Conservation (phyloP, 2,329 filamentous ascomycete species). For the Blastomyces silverae region DNA sequence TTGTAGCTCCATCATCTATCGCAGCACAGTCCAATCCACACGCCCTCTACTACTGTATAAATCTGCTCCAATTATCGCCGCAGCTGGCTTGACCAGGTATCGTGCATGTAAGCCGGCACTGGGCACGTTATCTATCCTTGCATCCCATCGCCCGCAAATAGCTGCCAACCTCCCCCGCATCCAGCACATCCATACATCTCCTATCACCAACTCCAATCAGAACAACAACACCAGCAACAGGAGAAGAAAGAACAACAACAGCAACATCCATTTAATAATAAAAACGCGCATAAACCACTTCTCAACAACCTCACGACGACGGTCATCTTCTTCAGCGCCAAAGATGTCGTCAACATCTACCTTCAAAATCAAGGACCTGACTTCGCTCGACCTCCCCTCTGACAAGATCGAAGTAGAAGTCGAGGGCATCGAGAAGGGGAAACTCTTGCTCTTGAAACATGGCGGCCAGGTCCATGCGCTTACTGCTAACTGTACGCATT, state of each 20-base stretch:
- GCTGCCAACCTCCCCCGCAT: not conserved
- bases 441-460: slow-evolving; percentile 77
- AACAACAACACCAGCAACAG: not conserved
- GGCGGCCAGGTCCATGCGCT: slow-evolving; percentile 70
- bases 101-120: not conserved
- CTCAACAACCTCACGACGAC: slow-evolving; percentile 6
- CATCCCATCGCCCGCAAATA: not conserved
- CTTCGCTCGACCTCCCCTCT: slow-evolving; percentile 47
- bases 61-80: not conserved
- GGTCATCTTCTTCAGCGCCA: not conserved
- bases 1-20: slow-evolving; percentile 1
- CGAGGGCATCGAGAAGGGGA: slow-evolving; percentile 77
- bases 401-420: slow-evolving; percentile 84
- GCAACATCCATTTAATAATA: not conserved
- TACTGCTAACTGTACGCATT: slow-evolving; percentile 80
- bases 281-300: slow-evolving; percentile 5
- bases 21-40: not conserved
- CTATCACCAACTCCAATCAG: not conserved
- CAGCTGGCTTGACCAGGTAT: not conserved
- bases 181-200: not conserved
- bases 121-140: slow-evolving; percentile 4
- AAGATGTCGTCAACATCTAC: slow-evolving; percentile 26
- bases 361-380: slow-evolving; percentile 63
- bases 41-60: too few relatives aligned
- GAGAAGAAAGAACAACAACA: too few relatives aligned